A percentile compares a stretch with the other conserved stretches of the same genome.
phyloP scores from a whole-genome alignment of 306 rosid genomes.

The Cicer cuneatum region DNA sequence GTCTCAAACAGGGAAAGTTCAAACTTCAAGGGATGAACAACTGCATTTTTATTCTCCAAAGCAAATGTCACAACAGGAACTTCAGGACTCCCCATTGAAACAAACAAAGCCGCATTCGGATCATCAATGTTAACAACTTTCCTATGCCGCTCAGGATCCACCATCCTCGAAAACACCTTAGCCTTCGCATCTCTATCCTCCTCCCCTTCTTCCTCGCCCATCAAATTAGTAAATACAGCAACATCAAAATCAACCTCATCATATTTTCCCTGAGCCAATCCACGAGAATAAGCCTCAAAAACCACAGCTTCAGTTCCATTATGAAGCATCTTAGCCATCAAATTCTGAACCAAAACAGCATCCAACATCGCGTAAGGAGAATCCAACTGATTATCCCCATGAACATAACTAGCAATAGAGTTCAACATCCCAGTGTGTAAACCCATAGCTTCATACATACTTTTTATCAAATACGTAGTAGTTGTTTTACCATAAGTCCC shows the following conservation, averaged over 20 bases:
- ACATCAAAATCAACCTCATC: constrained; percentile 91
- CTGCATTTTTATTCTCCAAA: constrained; percentile 85
- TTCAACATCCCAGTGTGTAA: constrained; percentile 84
- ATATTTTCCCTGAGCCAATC: constrained; percentile 65
- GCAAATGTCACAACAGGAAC: constrained; percentile 88
- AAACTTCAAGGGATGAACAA: constrained; percentile 83
- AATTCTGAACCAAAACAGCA: constrained; percentile 79
- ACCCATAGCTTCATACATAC: constrained; percentile 93
- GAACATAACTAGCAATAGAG: constrained; percentile 76
- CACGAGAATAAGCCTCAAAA: constrained; percentile 73
- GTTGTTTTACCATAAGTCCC: constrained; percentile 91
- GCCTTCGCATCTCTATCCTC: constrained; percentile 67
- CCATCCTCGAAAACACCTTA: constrained; percentile 80
- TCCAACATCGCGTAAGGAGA: constrained; percentile 56
- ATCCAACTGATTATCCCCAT: constrained; percentile 87
- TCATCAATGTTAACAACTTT: constrained; percentile 93
- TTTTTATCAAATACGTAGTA: constrained; percentile 74
- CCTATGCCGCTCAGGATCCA: constrained; percentile 84
- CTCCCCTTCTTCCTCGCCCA: constrained; percentile 52
- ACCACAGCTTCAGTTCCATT: constrained; percentile 92
- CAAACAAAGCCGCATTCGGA: constrained; percentile 67
- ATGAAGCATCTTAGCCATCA: constrained; percentile 95
- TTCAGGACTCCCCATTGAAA: constrained; percentile 72
- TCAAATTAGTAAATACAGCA: constrained; percentile 84
- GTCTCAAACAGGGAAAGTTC: constrained; percentile 96